Conservation (phyloP, 192 early-diverging fungal species). For the Chytriomyces sp. region DNA sequence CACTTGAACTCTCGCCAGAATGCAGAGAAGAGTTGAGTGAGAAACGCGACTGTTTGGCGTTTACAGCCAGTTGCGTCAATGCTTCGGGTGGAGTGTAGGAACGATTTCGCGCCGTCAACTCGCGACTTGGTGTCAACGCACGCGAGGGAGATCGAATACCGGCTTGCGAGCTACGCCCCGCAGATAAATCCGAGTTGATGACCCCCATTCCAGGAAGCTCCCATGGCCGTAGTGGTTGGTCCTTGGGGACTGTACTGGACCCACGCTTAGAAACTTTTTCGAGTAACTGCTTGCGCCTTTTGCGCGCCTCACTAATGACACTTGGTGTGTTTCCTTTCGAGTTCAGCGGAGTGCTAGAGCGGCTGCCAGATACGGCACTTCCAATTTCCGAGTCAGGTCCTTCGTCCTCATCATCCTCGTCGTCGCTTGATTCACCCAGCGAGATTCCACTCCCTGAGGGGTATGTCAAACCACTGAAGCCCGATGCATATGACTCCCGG, state of each 20-base stretch:
- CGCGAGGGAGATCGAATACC: background rate
- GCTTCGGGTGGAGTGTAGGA: background rate
- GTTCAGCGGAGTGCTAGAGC: background rate
- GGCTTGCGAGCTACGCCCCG: background rate
- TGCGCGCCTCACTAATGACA: background rate
- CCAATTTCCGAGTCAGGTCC: background rate
- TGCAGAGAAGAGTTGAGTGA: conserved; percentile 4
- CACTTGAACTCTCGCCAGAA: background rate
- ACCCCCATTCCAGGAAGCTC: conserved; percentile 28
- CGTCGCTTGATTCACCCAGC: background rate
- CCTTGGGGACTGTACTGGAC: background rate
- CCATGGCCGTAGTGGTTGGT: conserved; percentile 27
- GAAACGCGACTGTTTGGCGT: background rate
- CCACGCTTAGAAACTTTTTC: conserved; percentile 2
- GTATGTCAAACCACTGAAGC: conserved; percentile 8
- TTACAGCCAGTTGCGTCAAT: background rate
- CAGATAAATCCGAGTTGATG: background rate
- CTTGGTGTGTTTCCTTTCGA: background rate
- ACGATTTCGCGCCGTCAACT: background rate
- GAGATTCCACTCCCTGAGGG: conserved; percentile 4
- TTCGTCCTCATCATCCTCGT: conserved; percentile 1
- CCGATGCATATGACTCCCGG: conserved; percentile 6
- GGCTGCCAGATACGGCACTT: background rate
- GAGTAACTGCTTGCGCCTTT: background rate
- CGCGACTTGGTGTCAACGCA: background rate